Evolutionary conservation across 768 basidiomycete species (phyloP), one percentile per base, ranked within the genome.

Genomic region (Auriscalpium orientale): DNA sequence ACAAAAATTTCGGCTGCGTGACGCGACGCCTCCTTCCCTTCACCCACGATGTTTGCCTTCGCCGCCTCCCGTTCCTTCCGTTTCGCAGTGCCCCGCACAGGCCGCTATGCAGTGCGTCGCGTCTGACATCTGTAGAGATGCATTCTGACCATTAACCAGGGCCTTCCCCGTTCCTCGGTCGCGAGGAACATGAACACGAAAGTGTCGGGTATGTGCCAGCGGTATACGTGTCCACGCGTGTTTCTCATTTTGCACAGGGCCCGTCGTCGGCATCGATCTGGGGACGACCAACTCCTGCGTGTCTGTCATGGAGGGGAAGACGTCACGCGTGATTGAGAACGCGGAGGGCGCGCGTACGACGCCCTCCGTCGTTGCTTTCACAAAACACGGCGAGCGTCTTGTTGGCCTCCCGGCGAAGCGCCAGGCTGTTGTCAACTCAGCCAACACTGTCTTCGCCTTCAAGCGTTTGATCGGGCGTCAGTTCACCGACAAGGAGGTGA

Each of bases 301-400:
- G 56, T 84, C 89, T 49, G 81, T 97, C 59, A 97, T 95, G 91
- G 95, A 98, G 76, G 95, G 92, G 63, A 86, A 95, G 76, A 87
- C 85, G 37, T 83, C 95, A 50, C 88, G 91, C 62, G 95, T 98
- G 61, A 88, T 99, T 63, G 97, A 98, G 75, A 98, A 98, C 77
- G 77, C 95, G 6, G 95, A 98, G 77, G 95, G 97, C 77, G 90
- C 89, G 56, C 85, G 97, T 63, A 98, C 97, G 60, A 99, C 97
- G 15, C 97, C 97, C 2, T 99, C 97, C 40, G 93, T 98, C 55
- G 92, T 98, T 62, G 95, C 95, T 40, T 99, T 99, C 80, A 93
- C 97, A 54, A 97, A 98, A 72, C 94, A 98, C 65, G 93, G 92
- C 55, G 97, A 99, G 71, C 92, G 95, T 56, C 80, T 98, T 35